Base-by-base conservation (phyloP, 768 basidiomycete species). In the Cyclocybe cylindracea region DNA sequence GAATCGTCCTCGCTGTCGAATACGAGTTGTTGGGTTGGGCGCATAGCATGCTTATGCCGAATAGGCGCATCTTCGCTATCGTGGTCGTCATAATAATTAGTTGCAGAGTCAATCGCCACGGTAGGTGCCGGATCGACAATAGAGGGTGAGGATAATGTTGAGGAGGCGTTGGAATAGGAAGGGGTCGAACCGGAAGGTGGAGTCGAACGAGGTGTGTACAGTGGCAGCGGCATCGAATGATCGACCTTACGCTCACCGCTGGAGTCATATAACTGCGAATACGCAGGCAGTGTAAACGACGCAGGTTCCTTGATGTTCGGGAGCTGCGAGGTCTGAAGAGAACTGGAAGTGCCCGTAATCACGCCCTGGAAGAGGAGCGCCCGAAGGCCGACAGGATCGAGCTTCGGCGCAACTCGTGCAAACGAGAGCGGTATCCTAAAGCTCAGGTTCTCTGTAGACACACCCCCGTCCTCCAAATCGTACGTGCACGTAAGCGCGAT, bases 181-280 rank as follows among this genome's bases (percentile, higher is more conserved):
- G 24, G 24, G 24, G 24, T 24, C 24, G 24, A 24, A 5, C 24
- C 24, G 34, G 40, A 39, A 33, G 32, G 14, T 24, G 50, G 18
- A 8, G 46, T 2, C 4, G 48, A 39, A 34, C 52, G 62, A 9
- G 81, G 84, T 11, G 79, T 80, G 61, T 89, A 89, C 18, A 79
- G 71, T 0, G 89, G 90, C 39, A 89, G 68, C 10, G 83, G 85
- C n/a, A 63, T 55, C 32, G 78, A 80, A 54, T 80, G 76, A 61
- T 91, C 89, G 44, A 88, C 74, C 69, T 83, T 87, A 48, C 78
- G 77, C 46, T 90, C 85, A 13, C 91, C 91, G 58, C 89, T 87
- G 13, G 73, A 61, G 61, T 91, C 71, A 69, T 85, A 93, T 14
- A 93, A 74, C 57, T 91, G 88, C 5, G 87, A 89, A 62, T 93